These are phyloP conservation scores for Neonectria faginata DNA, from an alignment of 2,329 filamentous ascomycete species.

Conservation along the genomic window DNA sequence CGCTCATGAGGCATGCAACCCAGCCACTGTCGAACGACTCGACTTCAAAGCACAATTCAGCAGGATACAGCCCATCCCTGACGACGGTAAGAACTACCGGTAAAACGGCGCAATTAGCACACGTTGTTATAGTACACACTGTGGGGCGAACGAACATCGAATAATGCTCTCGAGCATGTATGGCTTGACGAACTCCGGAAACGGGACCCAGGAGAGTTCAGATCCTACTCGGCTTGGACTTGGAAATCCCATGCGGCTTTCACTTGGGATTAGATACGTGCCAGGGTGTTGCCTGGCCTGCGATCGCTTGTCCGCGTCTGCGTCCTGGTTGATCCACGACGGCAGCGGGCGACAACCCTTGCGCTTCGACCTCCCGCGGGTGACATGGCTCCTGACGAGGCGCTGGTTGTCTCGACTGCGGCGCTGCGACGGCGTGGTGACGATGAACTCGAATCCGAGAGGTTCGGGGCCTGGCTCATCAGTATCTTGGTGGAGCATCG, in stretches of 20 bases:
- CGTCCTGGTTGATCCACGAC: slow-evolving; percentile 33
- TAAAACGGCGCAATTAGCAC: background rate
- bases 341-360: background rate
- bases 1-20: slow-evolving; percentile 32
- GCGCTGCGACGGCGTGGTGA: slow-evolving; percentile 7
- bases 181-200: slow-evolving; percentile 33
- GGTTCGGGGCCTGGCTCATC: slow-evolving; percentile 3
- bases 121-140: background rate
- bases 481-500: background rate
- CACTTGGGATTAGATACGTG: slow-evolving; percentile 18
- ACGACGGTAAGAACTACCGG: background rate
- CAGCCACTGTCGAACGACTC: slow-evolving; percentile 30
- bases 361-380: background rate
- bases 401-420: slow-evolving; percentile 8
- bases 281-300: background rate
- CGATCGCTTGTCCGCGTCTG: background rate
- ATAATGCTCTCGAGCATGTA: slow-evolving; percentile 37
- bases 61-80: slow-evolving; percentile 32
- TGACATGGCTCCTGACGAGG: slow-evolving; percentile 28
- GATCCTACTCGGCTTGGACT: slow-evolving; percentile 31
- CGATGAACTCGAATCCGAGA: slow-evolving; percentile 26
- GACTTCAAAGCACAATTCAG: slow-evolving; percentile 35
- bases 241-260: slow-evolving; percentile 24
- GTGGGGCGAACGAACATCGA: slow-evolving; percentile 21
- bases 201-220: slow-evolving; percentile 35